Base-by-base conservation (phyloP, 139 green algal species). In the Chlorella vulgaris region DNA sequence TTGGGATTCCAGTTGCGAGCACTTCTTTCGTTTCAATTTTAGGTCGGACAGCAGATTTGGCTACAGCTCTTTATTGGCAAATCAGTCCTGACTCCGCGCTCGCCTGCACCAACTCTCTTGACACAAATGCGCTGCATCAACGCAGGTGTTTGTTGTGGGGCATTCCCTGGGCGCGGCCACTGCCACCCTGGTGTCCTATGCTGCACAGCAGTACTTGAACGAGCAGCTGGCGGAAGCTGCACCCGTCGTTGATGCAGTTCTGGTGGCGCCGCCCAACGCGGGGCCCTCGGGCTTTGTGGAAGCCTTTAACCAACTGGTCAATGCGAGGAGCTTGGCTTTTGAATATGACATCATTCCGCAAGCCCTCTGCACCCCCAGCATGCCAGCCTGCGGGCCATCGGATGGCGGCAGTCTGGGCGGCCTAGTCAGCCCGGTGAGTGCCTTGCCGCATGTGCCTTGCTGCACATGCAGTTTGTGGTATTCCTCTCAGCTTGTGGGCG, bases 271-370 rank as follows among this genome's bases (percentile, higher is more conserved):
- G 31, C 70, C 70, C 50, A 50, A 42, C 4, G 70, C 43, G 6
- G 70, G 70, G 1, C 33, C 70, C 24, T 31, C 47, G 0, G 31
- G 43, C 29, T 78, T 78, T 47, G 47, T 78, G 1, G 31, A 28
- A 18, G 4, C 4, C 3, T 78, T 78, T 47, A 78, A 78, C 47
- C 18, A 33, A 21, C 47, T 65, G 31, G 70, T 78, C n/a, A 78
- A 78, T 21, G 70, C 70, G 4, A 29, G 70, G 31, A 43, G 70
- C 10, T 31, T 78, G 19, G 70, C 70, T 4, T 78, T 78, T 7
- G 19, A 78, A 31, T 78, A 78, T 22, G 70, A 78, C 70, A 78
- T 78, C 33, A 47, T 78, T 19, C 70, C 70, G 47, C 70, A 78
- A 47, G 47, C 47, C 31, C 58, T 65, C 33, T 78, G 70, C 70